These are phyloP conservation scores for Corymbia calophylla DNA, from an alignment of 441 rosid genomes.

Conservation along the genomic window DNA sequence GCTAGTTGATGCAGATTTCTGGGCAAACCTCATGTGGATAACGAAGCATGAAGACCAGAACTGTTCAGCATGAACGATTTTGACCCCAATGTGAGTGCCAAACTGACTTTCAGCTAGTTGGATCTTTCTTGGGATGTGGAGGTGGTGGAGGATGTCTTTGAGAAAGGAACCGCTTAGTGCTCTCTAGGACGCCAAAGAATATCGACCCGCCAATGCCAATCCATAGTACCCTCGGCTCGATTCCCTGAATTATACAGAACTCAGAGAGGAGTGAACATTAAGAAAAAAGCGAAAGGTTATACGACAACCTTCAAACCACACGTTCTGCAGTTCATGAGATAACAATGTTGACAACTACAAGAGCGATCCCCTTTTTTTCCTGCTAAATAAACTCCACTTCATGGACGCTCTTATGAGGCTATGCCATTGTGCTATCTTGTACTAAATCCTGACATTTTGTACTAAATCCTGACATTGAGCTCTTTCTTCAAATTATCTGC, in stretches of 20 bases:
- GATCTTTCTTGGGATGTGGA: slow-evolving; percentile 26
- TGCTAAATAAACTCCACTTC: not conserved
- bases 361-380: not conserved
- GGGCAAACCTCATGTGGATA: not conserved
- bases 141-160: slow-evolving; percentile 33
- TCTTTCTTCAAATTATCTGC: not conserved
- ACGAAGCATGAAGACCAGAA: not conserved
- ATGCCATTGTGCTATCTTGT: not conserved
- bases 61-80: not conserved
- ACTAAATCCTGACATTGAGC: not conserved
- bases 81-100: not conserved
- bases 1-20: not conserved
- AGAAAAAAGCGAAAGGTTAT: not conserved
- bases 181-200: slow-evolving; percentile 62
- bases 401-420: not conserved
- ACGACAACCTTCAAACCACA: not conserved
- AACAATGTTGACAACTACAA: not conserved
- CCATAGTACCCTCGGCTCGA: slow-evolving; percentile 71
- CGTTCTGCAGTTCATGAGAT: not conserved
- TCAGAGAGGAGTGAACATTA: not conserved
- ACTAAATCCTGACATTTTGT: not conserved
- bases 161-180: slow-evolving; percentile 53
- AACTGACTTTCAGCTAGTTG: not conserved
- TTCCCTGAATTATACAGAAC: slow-evolving; percentile 36
- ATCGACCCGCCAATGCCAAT: slow-evolving; percentile 76